Conservation (phyloP, 1,284 basidiomycete genomes). For the Cerioporus squamosus region DNA sequence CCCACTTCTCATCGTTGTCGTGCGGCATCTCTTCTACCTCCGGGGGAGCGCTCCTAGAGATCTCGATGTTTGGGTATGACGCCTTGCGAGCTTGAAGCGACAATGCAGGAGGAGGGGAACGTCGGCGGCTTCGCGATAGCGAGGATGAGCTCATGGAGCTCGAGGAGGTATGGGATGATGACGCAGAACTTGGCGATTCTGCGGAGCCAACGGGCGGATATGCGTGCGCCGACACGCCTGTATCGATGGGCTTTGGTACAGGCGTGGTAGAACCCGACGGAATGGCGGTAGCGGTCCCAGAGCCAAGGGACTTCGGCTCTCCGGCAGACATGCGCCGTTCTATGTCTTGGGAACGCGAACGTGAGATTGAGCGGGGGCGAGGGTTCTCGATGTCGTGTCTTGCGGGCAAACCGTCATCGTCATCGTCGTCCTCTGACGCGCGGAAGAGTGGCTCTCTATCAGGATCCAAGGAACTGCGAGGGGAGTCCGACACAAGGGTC, state of each 20-base stretch:
- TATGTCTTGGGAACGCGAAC: conserved; percentile 39
- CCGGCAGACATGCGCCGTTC: conserved; percentile 24
- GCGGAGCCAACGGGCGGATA: conserved; percentile 54
- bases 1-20: conserved; percentile 43
- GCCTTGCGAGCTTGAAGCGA: conserved; percentile 33
- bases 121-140: conserved; percentile 33
- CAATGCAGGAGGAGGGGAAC: conserved; percentile 46
- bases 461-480: conserved; percentile 34
- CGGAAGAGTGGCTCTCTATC: conserved; percentile 61
- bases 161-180: conserved; percentile 37
- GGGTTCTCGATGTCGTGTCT: conserved; percentile 52
- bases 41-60: conserved; percentile 21
- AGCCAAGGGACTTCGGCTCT: conserved; percentile 37
- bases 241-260: conserved; percentile 34
- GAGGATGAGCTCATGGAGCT: conserved; percentile 37
- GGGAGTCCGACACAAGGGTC: conserved; percentile 42
- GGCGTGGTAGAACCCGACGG: conserved; percentile 38
- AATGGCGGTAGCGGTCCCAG: conserved; percentile 30
- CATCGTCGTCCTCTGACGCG: conserved; percentile 54
- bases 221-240: conserved; percentile 47
- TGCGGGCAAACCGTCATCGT: conserved; percentile 36
- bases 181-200: conserved; percentile 37
- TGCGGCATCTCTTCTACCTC: conserved; percentile 12
- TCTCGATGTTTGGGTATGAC: conserved; percentile 22
- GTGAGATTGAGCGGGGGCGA: conserved; percentile 32